Percentiles rank a stretch among this genome's conserved stretches.
Evolutionary conservation across 257 asterid species (phyloP).

Genomic region (Vinca minor): DNA sequence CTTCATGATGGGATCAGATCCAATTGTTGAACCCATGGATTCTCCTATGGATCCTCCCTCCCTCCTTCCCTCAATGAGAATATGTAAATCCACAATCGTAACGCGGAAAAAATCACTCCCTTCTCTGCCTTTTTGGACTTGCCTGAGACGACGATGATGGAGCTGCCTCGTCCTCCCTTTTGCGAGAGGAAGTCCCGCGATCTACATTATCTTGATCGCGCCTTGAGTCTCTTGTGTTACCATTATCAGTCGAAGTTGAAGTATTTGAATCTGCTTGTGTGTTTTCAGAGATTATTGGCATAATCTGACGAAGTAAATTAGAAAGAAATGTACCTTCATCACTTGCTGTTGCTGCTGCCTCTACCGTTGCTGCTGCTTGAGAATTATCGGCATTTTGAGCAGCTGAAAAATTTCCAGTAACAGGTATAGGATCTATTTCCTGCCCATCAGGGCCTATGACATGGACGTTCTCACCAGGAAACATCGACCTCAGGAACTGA

Average conservation of each 20-base stretch:
- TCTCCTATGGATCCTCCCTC: too few relatives aligned
- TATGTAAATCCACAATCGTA: neutral
- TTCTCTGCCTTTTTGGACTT: slow-evolving; percentile 48
- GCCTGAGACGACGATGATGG: slow-evolving; percentile 27
- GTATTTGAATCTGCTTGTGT: slow-evolving; percentile 26
- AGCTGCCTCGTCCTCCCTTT: slow-evolving; percentile 22
- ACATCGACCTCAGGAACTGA: slow-evolving; percentile 46
- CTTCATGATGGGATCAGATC: too few relatives aligned
- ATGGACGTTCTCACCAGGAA: slow-evolving; percentile 40
- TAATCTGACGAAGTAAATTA: slow-evolving; percentile 55
- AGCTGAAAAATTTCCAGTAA: slow-evolving; percentile 23
- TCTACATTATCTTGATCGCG: slow-evolving; percentile 19
- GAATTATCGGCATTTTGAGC: slow-evolving; percentile 36
- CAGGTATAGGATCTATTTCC: slow-evolving; percentile 18
- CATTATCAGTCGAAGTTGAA: slow-evolving; percentile 10
- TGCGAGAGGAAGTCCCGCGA: slow-evolving; percentile 26
- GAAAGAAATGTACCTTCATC: slow-evolving; percentile 62
- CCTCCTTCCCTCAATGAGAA: neutral
- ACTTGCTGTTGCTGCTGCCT: slow-evolving; percentile 24
- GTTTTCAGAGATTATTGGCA: slow-evolving; percentile 61
- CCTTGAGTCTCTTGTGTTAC: slow-evolving; percentile 3
- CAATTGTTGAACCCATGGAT: too few relatives aligned
- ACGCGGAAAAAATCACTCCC: slow-evolving; percentile 7
- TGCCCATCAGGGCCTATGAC: slow-evolving; percentile 17
- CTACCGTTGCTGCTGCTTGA: slow-evolving; percentile 12